phyloP scores from a whole-genome alignment of 768 basidiomycete genomes.

The Lentinula lateritia region DNA sequence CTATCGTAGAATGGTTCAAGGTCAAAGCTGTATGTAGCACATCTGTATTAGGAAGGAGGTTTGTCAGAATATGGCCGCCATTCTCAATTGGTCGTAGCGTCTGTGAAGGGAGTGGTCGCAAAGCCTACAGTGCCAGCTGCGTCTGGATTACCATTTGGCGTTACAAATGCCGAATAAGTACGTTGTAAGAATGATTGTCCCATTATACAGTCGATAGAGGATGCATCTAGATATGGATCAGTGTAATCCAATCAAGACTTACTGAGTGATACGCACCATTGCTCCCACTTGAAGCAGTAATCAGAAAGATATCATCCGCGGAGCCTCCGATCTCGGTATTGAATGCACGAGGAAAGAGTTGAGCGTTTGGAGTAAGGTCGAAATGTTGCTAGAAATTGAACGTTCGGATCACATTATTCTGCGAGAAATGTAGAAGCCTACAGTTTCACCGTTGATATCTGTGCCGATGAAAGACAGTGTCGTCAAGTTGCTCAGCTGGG shows the following conservation, averaged over 20 bases:
- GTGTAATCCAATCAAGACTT: background rate
- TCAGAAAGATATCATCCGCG: conserved; percentile 24
- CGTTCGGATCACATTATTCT: background rate
- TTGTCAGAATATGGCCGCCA: background rate
- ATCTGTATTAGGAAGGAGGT: too few relatives aligned
- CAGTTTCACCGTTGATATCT: background rate
- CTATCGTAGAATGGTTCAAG: background rate
- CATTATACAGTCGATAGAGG: conserved; percentile 41
- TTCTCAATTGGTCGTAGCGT: background rate
- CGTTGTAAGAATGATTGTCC: background rate
- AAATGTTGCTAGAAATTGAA: conserved; percentile 6
- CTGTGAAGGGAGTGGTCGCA: background rate
- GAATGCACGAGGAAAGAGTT: conserved; percentile 30
- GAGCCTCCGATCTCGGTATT: conserved; percentile 28
- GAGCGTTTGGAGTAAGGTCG: conserved; percentile 35
- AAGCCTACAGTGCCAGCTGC: background rate
- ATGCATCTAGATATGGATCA: conserved; percentile 1
- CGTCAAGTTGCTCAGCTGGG: conserved; percentile 47
- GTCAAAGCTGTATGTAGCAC: background rate
- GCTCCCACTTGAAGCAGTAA: conserved; percentile 20
- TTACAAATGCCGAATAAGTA: conserved; percentile 56
- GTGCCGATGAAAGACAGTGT: conserved; percentile 44
- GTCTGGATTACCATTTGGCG: conserved; percentile 27
- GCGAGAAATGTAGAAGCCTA: conserved; percentile 19
- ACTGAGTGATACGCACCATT: conserved; percentile 21